These are phyloP conservation scores for Ascochyta rabiei DNA, from an alignment of 2,329 filamentous ascomycete genomes.

Conservation along the genomic window DNA sequence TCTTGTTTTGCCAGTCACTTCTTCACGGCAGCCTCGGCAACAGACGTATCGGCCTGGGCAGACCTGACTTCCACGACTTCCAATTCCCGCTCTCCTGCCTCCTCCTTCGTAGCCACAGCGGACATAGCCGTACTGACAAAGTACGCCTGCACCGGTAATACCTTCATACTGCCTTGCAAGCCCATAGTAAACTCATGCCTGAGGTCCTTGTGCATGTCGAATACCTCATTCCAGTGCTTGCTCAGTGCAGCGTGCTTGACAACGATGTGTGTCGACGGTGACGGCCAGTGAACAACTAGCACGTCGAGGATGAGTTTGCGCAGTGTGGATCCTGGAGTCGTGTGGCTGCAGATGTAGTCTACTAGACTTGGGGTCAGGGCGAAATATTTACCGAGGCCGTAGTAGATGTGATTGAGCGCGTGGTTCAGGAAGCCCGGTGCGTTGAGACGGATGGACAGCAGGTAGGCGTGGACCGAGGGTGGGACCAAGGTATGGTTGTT, in stretches of 20 bases:
- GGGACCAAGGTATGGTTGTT: neutral
- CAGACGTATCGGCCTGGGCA: neutral
- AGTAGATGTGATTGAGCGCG: slow-evolving; percentile 17
- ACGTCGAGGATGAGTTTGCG: slow-evolving; percentile 21
- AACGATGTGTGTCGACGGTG: neutral
- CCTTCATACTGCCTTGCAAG: slow-evolving; percentile 9
- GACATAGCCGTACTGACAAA: neutral
- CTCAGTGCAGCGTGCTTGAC: neutral
- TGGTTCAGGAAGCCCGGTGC: slow-evolving; percentile 23
- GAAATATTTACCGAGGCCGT: slow-evolving; percentile 16
- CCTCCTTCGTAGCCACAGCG: neutral
- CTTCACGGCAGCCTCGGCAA: neutral
- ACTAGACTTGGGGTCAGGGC: slow-evolving; percentile 19
- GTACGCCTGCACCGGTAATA: slow-evolving; percentile 9
- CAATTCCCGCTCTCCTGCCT: neutral
- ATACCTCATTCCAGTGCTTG: slow-evolving; percentile 17
- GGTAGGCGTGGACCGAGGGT: slow-evolving; percentile 22
- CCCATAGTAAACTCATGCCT: slow-evolving; percentile 20
- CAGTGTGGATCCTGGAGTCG: neutral
- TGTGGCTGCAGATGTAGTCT: slow-evolving; percentile 16
- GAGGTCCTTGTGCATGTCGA: slow-evolving; percentile 17
- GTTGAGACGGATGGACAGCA: slow-evolving; percentile 21
- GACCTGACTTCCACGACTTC: neutral
- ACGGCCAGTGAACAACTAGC: slow-evolving; percentile 18
- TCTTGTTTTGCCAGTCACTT: neutral